Conservation (phyloP, 2,329 filamentous ascomycete genomes). For the Fusarium sp. region DNA sequence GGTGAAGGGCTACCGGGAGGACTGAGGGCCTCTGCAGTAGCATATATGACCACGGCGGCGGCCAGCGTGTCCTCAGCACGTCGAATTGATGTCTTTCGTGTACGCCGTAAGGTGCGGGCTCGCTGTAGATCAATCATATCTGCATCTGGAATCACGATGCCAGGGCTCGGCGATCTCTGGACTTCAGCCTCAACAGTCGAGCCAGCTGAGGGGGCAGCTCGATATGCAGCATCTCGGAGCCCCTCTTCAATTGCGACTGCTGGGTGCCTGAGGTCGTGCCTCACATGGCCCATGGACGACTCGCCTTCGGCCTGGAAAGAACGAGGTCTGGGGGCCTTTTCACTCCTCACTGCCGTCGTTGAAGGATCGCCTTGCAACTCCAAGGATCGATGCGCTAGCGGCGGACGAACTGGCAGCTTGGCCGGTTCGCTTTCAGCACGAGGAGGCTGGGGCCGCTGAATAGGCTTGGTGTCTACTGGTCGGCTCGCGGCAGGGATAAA, state of each 20-base stretch:
- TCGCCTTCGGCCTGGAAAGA: constrained; percentile 31
- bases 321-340: constrained; percentile 7
- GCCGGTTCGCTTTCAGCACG: constrained; percentile 19
- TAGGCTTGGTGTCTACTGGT: constrained; percentile 15
- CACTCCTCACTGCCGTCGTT: neutral
- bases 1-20: constrained; percentile 50
- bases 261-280: constrained; percentile 29
- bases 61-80: constrained; percentile 63
- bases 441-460: constrained; percentile 19
- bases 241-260: constrained; percentile 18
- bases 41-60: constrained; percentile 64
- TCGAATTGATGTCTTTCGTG: constrained; percentile 56
- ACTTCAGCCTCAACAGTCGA: constrained; percentile 21
- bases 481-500: constrained; percentile 37
- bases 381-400: constrained; percentile 11
- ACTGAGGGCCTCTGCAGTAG: constrained; percentile 59
- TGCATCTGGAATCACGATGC: constrained; percentile 56
- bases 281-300: constrained; percentile 15
- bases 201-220: neutral
- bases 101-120: constrained; percentile 56
- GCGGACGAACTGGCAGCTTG: constrained; percentile 11
- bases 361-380: constrained; percentile 26
- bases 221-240: constrained; percentile 28
- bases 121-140: constrained; percentile 52
- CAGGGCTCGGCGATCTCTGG: constrained; percentile 55